phyloP scores from a whole-genome alignment of 202 grass and related monocot genomes.

The Musa balbisiana region DNA sequence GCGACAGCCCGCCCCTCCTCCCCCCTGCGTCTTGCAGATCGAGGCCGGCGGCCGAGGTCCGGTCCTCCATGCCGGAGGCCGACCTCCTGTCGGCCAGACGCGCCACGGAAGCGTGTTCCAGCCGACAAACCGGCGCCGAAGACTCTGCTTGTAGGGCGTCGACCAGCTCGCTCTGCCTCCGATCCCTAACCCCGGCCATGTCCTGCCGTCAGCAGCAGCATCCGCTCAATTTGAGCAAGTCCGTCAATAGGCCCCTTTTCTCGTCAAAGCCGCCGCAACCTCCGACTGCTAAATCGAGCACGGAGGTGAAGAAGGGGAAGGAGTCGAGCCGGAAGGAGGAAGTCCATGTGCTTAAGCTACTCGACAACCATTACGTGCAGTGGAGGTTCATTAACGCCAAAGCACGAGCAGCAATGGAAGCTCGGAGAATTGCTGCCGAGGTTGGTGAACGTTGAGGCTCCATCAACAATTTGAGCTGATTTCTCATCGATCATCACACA shows the following conservation, averaged over 20 bases:
- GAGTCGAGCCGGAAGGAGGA: slow-evolving; percentile 42
- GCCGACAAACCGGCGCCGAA: not conserved
- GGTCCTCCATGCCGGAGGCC: slow-evolving; percentile 56
- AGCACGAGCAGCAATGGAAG: slow-evolving; percentile 25
- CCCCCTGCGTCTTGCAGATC: slow-evolving; percentile 35
- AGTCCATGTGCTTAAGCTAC: slow-evolving; percentile 52
- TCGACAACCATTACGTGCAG: slow-evolving; percentile 53
- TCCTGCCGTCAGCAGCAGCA: slow-evolving; percentile 29
- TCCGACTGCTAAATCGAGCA: slow-evolving; percentile 25
- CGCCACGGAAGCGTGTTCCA: not conserved
- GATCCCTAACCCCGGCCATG: slow-evolving; percentile 61
- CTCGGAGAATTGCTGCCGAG: slow-evolving; percentile 26
- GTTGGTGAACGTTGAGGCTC: not conserved
- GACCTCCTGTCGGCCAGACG: slow-evolving; percentile 18
- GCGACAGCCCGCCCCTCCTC: slow-evolving; percentile 66
- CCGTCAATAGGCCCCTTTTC: slow-evolving; percentile 15
- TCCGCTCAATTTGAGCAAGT: slow-evolving; percentile 12
- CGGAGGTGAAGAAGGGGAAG: slow-evolving; percentile 42
- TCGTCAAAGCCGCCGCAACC: slow-evolving; percentile 54
- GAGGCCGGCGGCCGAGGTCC: slow-evolving; percentile 41
- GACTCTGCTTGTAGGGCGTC: slow-evolving; percentile 34
- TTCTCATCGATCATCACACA: not conserved
- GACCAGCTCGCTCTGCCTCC: slow-evolving; percentile 50
- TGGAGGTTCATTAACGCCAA: slow-evolving; percentile 61
- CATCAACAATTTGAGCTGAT: not conserved